A percentile compares a stretch with the other conserved stretches of the same genome.
phyloP scores from a whole-genome alignment of 192 early-diverging fungal species.

The Umbelopsis isabellina region DNA sequence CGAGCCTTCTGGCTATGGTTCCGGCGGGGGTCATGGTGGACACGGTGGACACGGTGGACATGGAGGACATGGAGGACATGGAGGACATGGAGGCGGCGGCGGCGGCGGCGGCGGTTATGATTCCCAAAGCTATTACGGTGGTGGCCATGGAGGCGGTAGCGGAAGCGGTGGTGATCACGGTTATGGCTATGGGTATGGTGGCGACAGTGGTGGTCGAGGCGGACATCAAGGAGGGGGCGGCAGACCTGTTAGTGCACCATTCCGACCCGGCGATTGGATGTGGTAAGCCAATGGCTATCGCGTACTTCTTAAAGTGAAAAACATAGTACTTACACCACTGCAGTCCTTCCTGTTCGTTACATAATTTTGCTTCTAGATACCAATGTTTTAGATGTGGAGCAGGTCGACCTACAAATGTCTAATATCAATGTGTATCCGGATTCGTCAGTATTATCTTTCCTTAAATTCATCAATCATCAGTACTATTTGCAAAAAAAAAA shows the following conservation, averaged over 20 bases:
- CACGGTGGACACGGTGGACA: conserved; percentile 14
- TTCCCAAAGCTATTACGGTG: conserved; percentile 22
- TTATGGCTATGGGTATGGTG: conserved; percentile 40
- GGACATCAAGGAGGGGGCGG: conserved; percentile 31
- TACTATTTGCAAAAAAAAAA: too few species aligned
- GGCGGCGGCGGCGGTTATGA: conserved; percentile 34
- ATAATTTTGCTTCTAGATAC: conserved; percentile 72
- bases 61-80: conserved; percentile 2
- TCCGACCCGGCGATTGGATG: conserved; percentile 70
- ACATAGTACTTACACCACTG: not conserved
- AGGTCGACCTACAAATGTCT: conserved; percentile 45
- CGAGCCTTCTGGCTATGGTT: conserved; percentile 9
- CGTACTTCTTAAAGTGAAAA: not conserved
- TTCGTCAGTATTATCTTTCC: conserved; percentile 1
- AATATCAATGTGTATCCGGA: not conserved
- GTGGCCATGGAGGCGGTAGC: conserved; percentile 28
- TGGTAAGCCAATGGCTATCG: conserved; percentile 41
- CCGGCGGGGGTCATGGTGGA: not conserved
- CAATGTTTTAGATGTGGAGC: conserved; percentile 60
- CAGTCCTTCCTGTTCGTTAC: conserved; percentile 59
- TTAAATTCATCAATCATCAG: not conserved
- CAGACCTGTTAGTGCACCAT: conserved; percentile 38
- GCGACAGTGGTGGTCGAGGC: conserved; percentile 33
- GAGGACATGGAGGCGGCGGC: not conserved
- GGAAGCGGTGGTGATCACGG: conserved; percentile 33